These are phyloP conservation scores for Diaporthe ampelina DNA, from an alignment of 2,329 filamentous ascomycete genomes.

Conservation along the genomic window DNA sequence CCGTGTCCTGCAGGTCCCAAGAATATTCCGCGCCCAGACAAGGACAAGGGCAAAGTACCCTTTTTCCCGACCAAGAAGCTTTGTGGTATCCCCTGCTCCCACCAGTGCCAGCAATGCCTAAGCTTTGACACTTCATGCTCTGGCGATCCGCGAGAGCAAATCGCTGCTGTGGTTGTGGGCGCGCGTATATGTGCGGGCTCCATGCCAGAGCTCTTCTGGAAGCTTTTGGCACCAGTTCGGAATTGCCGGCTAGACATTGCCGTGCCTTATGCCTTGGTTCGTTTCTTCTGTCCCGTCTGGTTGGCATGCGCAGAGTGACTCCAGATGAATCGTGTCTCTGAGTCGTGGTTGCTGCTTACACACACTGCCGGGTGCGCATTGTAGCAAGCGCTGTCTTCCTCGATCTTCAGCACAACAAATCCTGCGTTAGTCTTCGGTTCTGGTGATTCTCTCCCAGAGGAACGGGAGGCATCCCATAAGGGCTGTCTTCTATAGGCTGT, in stretches of 20 bases:
- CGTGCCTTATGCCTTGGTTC: constrained; percentile 4
- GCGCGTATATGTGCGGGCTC: background rate
- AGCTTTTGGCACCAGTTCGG: background rate
- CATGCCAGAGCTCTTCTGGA: background rate
- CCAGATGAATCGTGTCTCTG: background rate
- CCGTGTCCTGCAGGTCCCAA: constrained; percentile 23
- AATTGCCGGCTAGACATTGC: background rate
- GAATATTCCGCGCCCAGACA: constrained; percentile 19
- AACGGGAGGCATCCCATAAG: background rate
- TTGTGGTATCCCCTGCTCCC: background rate
- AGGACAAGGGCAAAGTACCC: constrained; percentile 17
- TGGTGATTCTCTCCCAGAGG: background rate
- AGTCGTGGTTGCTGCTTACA: background rate
- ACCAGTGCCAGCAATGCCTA: background rate
- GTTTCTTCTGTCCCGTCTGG: background rate
- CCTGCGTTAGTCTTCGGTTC: no score
- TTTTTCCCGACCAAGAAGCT: constrained; percentile 22
- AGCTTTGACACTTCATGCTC: constrained; percentile 27
- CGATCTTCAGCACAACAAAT: background rate
- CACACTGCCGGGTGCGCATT: background rate
- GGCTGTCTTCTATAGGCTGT: background rate
- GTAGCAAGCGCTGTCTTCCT: background rate
- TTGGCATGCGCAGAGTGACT: background rate
- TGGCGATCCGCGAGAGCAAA: constrained; percentile 4
- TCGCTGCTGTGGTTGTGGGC: background rate